phyloP scores from a whole-genome alignment of 371 early-diverging fungal genomes.

The Thermomucor indicae-seudaticae region DNA sequence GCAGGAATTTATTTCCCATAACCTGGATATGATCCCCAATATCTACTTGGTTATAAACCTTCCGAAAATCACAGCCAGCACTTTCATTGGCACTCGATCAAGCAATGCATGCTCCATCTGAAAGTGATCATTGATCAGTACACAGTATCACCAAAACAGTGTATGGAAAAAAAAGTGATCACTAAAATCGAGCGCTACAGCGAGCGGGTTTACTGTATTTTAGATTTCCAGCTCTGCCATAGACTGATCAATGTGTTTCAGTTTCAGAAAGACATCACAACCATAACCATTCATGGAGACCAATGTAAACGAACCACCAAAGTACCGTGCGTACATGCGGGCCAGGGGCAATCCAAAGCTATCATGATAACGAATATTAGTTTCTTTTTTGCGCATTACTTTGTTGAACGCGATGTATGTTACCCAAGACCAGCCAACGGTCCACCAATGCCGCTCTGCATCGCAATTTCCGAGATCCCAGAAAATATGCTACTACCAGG shows the following conservation, averaged over 20 bases:
- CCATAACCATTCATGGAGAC: conserved; percentile 87
- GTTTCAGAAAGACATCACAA: conserved; percentile 87
- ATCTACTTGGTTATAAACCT: too few relatives aligned
- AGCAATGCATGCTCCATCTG: too few relatives aligned
- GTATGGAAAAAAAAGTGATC: too few relatives aligned
- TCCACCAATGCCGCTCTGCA: conserved; percentile 85
- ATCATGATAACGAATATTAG: background rate
- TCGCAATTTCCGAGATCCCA: conserved; percentile 60
- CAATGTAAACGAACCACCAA: conserved; percentile 88
- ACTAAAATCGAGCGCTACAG: too few relatives aligned
- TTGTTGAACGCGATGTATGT: conserved; percentile 6
- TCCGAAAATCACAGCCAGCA: too few relatives aligned
- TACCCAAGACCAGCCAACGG: conserved; percentile 73
- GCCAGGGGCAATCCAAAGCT: conserved; percentile 90
- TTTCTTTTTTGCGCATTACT: background rate
- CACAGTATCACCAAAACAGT: too few relatives aligned
- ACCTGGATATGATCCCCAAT: too few relatives aligned
- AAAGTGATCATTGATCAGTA: too few relatives aligned
- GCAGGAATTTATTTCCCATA: too few relatives aligned
- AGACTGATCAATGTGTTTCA: conserved; percentile 74
- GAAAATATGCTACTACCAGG: conserved; percentile 52
- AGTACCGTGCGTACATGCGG: conserved; percentile 89
- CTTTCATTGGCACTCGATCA: too few relatives aligned
- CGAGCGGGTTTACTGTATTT: too few relatives aligned
- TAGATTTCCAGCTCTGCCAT: conserved; percentile 51